Evolutionary conservation across 2,329 filamentous ascomycete genomes (phyloP).

Genomic region (Didymella keratinophila): DNA sequence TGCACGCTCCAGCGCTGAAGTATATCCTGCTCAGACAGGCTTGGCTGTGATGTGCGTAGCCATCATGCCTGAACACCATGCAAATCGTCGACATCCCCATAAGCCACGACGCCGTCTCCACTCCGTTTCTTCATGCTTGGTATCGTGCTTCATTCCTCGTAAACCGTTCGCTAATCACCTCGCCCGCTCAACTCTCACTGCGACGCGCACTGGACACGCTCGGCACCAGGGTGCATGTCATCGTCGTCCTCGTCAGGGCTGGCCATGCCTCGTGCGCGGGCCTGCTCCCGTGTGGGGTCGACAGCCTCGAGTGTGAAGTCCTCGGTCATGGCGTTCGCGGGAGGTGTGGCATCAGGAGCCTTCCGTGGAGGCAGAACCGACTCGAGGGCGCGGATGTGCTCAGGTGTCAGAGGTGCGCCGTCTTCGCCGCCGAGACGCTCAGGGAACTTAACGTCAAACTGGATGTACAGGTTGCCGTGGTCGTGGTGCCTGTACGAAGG

Average conservation of each 20-base stretch:
- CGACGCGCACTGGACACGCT: slow-evolving; percentile 86
- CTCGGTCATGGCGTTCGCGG: slow-evolving; percentile 88
- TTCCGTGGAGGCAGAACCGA: slow-evolving; percentile 78
- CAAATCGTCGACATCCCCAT: slow-evolving; percentile 19
- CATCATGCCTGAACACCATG: slow-evolving; percentile 15
- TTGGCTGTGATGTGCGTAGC: slow-evolving; percentile 10
- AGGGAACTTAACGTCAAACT: slow-evolving; percentile 98
- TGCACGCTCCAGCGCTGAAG: neutral
- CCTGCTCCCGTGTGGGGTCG: slow-evolving; percentile 70
- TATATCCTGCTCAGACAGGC: slow-evolving; percentile 4
- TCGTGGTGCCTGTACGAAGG: slow-evolving; percentile 95
- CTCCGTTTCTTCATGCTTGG: slow-evolving; percentile 10
- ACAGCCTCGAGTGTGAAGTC: slow-evolving; percentile 86
- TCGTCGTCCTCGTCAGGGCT: slow-evolving; percentile 72
- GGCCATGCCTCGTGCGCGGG: slow-evolving; percentile 72
- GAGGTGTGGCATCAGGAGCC: slow-evolving; percentile 69
- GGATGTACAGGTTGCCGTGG: slow-evolving; percentile 93
- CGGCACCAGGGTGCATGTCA: slow-evolving; percentile 67
- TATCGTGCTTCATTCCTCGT: slow-evolving; percentile 19
- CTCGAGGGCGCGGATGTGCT: slow-evolving; percentile 81
- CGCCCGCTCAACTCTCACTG: slow-evolving; percentile 67
- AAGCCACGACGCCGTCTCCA: slow-evolving; percentile 19
- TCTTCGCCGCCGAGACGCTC: slow-evolving; percentile 57
- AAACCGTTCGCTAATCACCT: slow-evolving; percentile 11
- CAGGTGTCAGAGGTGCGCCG: slow-evolving; percentile 60